These are phyloP conservation scores for Emericellopsis terricola DNA, from an alignment of 495 filamentous ascomycete species.

Conservation along the genomic window DNA sequence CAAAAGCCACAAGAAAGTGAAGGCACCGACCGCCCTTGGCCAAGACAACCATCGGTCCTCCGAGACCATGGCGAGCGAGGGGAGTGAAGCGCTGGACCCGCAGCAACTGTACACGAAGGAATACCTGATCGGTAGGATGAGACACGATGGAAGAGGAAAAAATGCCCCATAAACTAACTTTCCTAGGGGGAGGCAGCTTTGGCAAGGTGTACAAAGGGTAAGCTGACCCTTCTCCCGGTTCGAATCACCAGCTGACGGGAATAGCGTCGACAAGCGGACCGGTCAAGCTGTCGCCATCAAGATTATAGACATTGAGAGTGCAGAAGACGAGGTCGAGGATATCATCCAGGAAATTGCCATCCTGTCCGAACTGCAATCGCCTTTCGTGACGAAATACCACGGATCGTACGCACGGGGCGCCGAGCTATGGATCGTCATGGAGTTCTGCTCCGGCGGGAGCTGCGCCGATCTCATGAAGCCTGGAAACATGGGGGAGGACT, in stretches of 20 bases:
- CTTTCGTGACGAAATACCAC: conserved; percentile 92
- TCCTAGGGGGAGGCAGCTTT: conserved; percentile 66
- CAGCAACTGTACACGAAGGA: conserved; percentile 85
- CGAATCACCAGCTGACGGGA: no score
- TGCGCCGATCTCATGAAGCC: conserved; percentile 86
- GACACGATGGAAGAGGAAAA: conserved; percentile 1
- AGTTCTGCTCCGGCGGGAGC: conserved; percentile 85
- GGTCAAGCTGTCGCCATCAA: conserved; percentile 87
- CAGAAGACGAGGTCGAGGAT: conserved; percentile 96
- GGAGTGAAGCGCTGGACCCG: conserved; percentile 45
- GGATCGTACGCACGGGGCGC: conserved; percentile 90
- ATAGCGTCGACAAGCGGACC: conserved; percentile 58
- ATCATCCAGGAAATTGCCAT: conserved; percentile 98
- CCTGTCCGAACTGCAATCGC: conserved; percentile 80
- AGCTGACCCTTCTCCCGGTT: conserved; percentile 3
- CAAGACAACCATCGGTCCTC: no score
- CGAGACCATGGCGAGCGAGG: conserved; percentile 15
- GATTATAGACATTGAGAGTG: conserved; percentile 93
- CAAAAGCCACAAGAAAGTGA: no score
- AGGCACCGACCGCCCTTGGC: no score
- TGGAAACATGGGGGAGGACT: conserved; percentile 77
- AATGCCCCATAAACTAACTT: conserved; percentile 5
- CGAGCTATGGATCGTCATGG: conserved; percentile 95
- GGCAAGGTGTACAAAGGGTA: conserved; percentile 94
- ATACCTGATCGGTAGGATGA: conserved; percentile 64